Evolutionary conservation across 305 asterid genomes (phyloP).

Genomic region (Euphrasia arctica): DNA sequence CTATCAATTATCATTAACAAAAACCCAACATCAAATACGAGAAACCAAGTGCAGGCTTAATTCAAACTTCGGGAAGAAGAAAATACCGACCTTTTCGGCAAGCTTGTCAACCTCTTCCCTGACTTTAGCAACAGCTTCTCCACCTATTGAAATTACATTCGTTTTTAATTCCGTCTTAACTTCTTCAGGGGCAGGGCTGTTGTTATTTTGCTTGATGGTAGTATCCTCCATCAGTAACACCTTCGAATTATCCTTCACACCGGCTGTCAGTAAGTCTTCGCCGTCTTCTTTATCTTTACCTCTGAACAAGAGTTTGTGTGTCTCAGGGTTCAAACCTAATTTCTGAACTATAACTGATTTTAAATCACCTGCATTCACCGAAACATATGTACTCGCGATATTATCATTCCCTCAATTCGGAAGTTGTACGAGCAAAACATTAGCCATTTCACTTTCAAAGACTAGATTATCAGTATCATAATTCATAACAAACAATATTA

Average conservation of each 20-base stretch:
- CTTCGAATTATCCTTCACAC: constrained; percentile 67
- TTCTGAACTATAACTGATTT: constrained; percentile 51
- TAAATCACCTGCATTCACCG: constrained; percentile 57
- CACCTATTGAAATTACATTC: constrained; percentile 52
- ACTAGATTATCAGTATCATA: background rate
- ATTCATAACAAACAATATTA: background rate
- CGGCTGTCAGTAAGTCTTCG: constrained; percentile 59
- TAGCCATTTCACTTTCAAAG: constrained; percentile 3
- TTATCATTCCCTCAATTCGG: background rate
- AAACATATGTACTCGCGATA: background rate
- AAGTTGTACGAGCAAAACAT: constrained; percentile 1
- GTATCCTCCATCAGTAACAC: constrained; percentile 51
- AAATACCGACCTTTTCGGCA: constrained; percentile 49
- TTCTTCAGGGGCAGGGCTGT: constrained; percentile 28
- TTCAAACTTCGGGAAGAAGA: background rate
- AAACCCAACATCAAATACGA: background rate
- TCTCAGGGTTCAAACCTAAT: constrained; percentile 53
- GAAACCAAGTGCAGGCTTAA: background rate
- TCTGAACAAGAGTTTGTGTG: constrained; percentile 61
- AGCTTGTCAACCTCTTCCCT: constrained; percentile 71
- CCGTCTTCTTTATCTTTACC: constrained; percentile 77
- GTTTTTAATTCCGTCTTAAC: constrained; percentile 26
- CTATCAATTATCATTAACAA: constrained; percentile 36
- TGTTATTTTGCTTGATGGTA: constrained; percentile 12
- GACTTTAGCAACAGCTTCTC: constrained; percentile 57